Percentiles rank a stretch among this genome's conserved stretches.
phyloP scores from a whole-genome alignment of 2,329 filamentous ascomycete genomes.

The Xylaria sp. region DNA sequence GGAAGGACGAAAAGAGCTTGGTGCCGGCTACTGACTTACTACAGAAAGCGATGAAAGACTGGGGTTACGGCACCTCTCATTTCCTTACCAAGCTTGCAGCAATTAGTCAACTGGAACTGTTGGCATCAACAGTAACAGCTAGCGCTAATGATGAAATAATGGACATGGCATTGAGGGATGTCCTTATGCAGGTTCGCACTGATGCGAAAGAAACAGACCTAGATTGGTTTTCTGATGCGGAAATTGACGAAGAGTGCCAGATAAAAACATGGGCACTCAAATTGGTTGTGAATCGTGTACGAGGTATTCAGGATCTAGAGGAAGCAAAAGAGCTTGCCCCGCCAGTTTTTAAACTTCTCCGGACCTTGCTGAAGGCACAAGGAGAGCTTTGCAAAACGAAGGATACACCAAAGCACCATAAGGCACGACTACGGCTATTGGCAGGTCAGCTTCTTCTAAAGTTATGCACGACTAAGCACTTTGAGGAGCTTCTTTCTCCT shows the following conservation, averaged over 20 bases:
- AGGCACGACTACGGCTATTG: slow-evolving; percentile 80
- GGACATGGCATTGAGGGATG: slow-evolving; percentile 78
- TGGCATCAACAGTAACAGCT: slow-evolving; percentile 77
- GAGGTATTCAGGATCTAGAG: slow-evolving; percentile 65
- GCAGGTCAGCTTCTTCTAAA: slow-evolving; percentile 87
- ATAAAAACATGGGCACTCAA: slow-evolving; percentile 87
- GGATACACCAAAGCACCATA: slow-evolving; percentile 81
- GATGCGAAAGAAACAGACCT: slow-evolving; percentile 67
- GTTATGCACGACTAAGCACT: slow-evolving; percentile 78
- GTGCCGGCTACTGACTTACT: slow-evolving; percentile 88
- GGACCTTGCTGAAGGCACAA: slow-evolving; percentile 76
- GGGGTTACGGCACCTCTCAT: slow-evolving; percentile 76
- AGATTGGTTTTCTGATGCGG: slow-evolving; percentile 74
- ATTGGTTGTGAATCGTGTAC: slow-evolving; percentile 85
- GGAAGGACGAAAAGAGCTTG: slow-evolving; percentile 76
- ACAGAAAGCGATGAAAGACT: slow-evolving; percentile 78
- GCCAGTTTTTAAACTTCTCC: slow-evolving; percentile 82
- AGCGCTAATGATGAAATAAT: slow-evolving; percentile 82
- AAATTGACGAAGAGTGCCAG: slow-evolving; percentile 81
- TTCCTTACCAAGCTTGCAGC: slow-evolving; percentile 81
- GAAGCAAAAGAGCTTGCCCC: slow-evolving; percentile 69
- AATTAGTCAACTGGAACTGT: slow-evolving; percentile 78
- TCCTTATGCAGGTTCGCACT: slow-evolving; percentile 76
- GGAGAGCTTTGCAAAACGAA: slow-evolving; percentile 83
- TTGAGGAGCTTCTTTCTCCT: slow-evolving; percentile 80